phyloP scores from a whole-genome alignment of 768 basidiomycete genomes.

The Serpula lacrymans region DNA sequence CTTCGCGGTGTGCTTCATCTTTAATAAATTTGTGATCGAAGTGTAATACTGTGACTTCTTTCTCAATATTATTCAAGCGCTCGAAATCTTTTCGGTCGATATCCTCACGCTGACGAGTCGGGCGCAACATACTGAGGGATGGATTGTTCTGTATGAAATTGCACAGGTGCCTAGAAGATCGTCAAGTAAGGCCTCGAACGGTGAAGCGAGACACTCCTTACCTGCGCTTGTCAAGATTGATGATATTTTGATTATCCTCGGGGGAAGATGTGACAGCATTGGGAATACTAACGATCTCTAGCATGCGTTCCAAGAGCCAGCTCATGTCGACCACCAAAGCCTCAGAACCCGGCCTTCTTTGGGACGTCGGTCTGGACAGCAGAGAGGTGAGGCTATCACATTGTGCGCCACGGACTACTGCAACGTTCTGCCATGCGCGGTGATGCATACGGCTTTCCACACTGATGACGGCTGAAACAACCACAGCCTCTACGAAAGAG shows the following conservation, averaged over 20 bases:
- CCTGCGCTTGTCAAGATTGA: conserved; percentile 86
- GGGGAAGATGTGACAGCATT: conserved; percentile 58
- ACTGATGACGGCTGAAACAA: conserved; percentile 73
- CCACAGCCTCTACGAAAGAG: conserved; percentile 77
- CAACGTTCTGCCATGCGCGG: conserved; percentile 77
- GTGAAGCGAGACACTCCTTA: conserved; percentile 25
- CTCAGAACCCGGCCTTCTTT: conserved; percentile 42
- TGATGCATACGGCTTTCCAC: conserved; percentile 75
- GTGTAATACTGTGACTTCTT: conserved; percentile 55
- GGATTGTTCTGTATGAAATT: conserved; percentile 58
- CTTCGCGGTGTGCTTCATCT: conserved; percentile 74
- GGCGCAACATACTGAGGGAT: conserved; percentile 39
- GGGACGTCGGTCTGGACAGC: conserved; percentile 47
- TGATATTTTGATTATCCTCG: conserved; percentile 55
- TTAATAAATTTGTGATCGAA: conserved; percentile 72
- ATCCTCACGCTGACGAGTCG: conserved; percentile 49
- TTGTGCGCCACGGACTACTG: conserved; percentile 53
- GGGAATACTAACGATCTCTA: conserved; percentile 74
- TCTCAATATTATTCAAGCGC: conserved; percentile 72
- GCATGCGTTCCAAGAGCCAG: conserved; percentile 78
- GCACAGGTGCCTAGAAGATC: conserved; percentile 53
- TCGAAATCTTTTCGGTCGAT: conserved; percentile 67
- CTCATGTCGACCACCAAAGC: conserved; percentile 72
- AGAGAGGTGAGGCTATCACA: conserved; percentile 61
- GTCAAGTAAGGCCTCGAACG: conserved; percentile 11